Evolutionary conservation across 2,329 filamentous ascomycete genomes (phyloP).

Genomic region (Grosmannia serpens): DNA sequence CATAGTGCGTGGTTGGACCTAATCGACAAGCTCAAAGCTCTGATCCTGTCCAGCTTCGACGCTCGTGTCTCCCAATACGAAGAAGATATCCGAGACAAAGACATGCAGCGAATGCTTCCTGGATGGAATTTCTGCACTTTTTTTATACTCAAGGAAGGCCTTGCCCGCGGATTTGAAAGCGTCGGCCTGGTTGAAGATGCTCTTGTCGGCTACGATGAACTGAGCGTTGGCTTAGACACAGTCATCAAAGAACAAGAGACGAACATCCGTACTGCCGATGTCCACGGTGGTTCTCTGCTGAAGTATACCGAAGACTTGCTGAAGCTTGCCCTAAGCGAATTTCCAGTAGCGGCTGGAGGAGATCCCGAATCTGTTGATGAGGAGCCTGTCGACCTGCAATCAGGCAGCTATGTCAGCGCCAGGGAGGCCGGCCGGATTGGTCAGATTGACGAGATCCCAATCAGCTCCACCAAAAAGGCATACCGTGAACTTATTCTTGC

Average conservation of each 20-base stretch:
- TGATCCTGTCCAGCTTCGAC: conserved; percentile 86
- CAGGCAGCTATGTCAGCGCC: conserved; percentile 12
- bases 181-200: conserved; percentile 94
- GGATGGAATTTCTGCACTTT: conserved; percentile 99
- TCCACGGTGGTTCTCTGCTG: conserved; percentile 63
- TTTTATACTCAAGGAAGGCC: conserved; percentile 91
- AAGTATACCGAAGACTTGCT: conserved; percentile 64
- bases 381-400: conserved; percentile 40
- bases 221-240: conserved; percentile 75
- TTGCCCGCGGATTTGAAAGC: conserved; percentile 89
- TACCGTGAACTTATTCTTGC: conserved; percentile 88
- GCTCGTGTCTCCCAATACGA: conserved; percentile 87
- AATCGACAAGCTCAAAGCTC: conserved; percentile 71
- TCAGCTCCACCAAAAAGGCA: conserved; percentile 57
- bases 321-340: conserved; percentile 40
- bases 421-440: background rate
- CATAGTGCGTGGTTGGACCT: conserved; percentile 76
- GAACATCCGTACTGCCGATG: conserved; percentile 43
- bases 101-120: conserved; percentile 72
- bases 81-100: conserved; percentile 91
- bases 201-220: conserved; percentile 86
- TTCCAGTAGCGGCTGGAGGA: conserved; percentile 22
- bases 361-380: conserved; percentile 23
- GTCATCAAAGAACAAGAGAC: conserved; percentile 61
- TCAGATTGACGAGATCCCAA: conserved; percentile 40